Evolutionary conservation across 441 rosid genomes (phyloP), one percentile per base, ranked within the genome.

Genomic region (Kokia cookei): DNA sequence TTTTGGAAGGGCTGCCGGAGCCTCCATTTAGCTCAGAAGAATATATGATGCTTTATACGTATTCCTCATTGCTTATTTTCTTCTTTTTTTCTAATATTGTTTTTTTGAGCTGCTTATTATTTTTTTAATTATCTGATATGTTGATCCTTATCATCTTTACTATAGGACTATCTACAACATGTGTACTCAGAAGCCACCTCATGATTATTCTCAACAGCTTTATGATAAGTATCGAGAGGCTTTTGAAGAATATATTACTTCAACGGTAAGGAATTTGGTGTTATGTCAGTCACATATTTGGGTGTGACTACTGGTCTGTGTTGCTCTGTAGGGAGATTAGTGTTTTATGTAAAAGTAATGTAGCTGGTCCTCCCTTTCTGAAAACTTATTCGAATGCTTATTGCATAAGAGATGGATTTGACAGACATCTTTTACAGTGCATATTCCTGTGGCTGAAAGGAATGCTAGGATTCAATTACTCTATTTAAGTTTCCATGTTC

Each of bases 151-250:
- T 42, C 13, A 19, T 19, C 27, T 64, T 10, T 40, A 27, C 50
- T 93, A 88, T 75, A 95, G 96, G 92, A 90, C 89, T 2, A 88
- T 93, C 69, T 95, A 93, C 80, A 87, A 95, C 71, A 89, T 95
- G 98, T 95, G 98, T 55, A 89, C 92, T 1, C 98, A 93, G 81
- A 90, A 89, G 82, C 89, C 93, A 1, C 98, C 97, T 24, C 82
- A 91, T 72, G 95, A 95, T 74, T 90, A 89, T 59, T 87, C 99
- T 3, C 97, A 90, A 72, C 97, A 91, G 83, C 88, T 95, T 19
- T 93, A 95, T 73, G 93, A 90, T 61, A 95, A 88, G 82, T 95
- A 90, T 79, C 83, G 76, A 47, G 94, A 89, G 75, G 82, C 90
- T 2, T 87, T 95, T 78, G 90, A 89, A 77, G 94, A 82, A 27